These are phyloP conservation scores for Penicillium crystallinum DNA, from an alignment of 495 filamentous ascomycete species.

Conservation along the genomic window DNA sequence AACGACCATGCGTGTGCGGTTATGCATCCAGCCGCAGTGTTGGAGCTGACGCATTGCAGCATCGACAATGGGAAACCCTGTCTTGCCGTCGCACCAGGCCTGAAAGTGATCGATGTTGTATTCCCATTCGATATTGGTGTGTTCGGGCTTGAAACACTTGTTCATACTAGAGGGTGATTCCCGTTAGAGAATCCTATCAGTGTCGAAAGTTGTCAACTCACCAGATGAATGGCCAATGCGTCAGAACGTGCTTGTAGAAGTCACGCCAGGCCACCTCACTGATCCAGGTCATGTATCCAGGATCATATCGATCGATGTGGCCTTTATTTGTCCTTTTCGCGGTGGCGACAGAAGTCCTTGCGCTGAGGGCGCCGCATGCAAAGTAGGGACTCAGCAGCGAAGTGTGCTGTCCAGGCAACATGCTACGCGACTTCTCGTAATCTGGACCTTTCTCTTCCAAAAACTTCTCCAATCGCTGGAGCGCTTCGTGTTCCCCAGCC, in stretches of 20 bases:
- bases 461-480: constrained; percentile 62
- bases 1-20: constrained; percentile 82
- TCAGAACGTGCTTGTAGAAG: constrained; percentile 87
- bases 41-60: constrained; percentile 84
- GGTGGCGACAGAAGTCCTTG: constrained; percentile 63
- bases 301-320: constrained; percentile 61
- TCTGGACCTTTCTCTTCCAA: constrained; percentile 55
- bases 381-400: constrained; percentile 76
- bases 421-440: constrained; percentile 59
- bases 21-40: constrained; percentile 77
- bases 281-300: constrained; percentile 73
- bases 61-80: constrained; percentile 84
- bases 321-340: constrained; percentile 67
- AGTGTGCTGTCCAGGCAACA: constrained; percentile 58
- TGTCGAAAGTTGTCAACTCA: constrained; percentile 27
- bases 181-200: background rate
- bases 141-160: constrained; percentile 88
- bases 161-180: constrained; percentile 59
- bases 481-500: constrained; percentile 73
- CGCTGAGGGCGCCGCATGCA: constrained; percentile 68
- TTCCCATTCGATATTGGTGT: constrained; percentile 77
- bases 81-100: constrained; percentile 71
- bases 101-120: constrained; percentile 62
- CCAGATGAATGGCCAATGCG: constrained; percentile 86
- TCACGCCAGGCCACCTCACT: constrained; percentile 88